Percentiles rank a stretch among this genome's conserved stretches.
Evolutionary conservation across 345 rosid species (phyloP).

Genomic region (Lumnitzera racemosa): DNA sequence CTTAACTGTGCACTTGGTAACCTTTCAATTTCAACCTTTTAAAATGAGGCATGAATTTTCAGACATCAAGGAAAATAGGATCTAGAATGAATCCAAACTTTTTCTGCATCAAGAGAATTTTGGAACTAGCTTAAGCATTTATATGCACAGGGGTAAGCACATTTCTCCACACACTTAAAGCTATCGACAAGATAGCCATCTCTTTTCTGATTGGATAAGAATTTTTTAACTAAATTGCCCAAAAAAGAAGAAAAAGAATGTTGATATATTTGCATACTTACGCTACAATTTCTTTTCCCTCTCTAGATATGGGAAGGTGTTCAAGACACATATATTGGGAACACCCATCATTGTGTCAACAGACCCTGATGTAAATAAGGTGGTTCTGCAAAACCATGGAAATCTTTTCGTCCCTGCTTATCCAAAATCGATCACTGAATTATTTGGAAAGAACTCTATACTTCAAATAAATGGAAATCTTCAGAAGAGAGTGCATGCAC

Average conservation of each 20-base stretch:
- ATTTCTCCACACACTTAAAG: no score
- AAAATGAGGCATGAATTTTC: no score
- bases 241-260: not conserved
- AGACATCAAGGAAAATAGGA: no score
- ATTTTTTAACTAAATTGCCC: no score
- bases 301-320: constrained; percentile 72
- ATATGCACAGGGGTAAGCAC: no score
- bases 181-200: no score
- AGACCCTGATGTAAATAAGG: constrained; percentile 88
- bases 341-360: constrained; percentile 89
- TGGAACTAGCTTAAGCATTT: no score
- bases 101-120: no score
- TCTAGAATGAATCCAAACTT: no score
- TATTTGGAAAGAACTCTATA: constrained; percentile 71
- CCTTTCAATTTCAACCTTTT: no score
- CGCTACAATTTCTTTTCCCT: not conserved
- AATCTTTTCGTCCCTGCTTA: constrained; percentile 75
- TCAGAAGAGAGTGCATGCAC: constrained; percentile 69
- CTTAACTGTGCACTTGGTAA: no score
- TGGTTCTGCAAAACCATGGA: constrained; percentile 78
- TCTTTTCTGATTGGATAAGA: no score
- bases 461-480: constrained; percentile 67
- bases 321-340: constrained; percentile 83
- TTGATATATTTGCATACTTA: not conserved
- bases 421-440: constrained; percentile 66